phyloP scores from a whole-genome alignment of 2,329 filamentous ascomycete genomes.

The Leptographium radiaticola region DNA sequence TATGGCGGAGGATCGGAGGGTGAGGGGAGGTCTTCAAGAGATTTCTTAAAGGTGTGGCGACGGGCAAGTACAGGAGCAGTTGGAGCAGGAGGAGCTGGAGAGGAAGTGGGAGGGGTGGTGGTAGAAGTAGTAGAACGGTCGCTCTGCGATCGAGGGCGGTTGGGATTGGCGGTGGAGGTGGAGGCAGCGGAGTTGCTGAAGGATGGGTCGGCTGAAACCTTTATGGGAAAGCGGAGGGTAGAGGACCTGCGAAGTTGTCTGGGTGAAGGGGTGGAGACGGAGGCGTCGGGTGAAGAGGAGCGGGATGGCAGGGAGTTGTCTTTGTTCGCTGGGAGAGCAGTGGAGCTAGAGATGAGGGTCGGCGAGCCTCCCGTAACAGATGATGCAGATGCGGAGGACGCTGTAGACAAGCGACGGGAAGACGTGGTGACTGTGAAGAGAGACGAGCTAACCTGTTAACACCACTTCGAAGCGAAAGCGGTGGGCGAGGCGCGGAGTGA shows the following conservation, averaged over 20 bases:
- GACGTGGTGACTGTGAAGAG: slow-evolving; percentile 9
- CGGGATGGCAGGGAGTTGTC: background rate
- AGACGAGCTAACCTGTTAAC: background rate
- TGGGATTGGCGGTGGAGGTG: background rate
- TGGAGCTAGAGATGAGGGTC: background rate
- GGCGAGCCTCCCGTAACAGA: slow-evolving; percentile 6
- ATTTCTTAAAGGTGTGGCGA: slow-evolving; percentile 7
- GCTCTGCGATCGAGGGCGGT: slow-evolving; percentile 10
- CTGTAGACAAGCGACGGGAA: slow-evolving; percentile 10
- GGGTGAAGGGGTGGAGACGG: slow-evolving; percentile 1
- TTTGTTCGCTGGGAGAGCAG: background rate
- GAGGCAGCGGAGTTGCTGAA: slow-evolving; percentile 1
- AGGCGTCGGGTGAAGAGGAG: background rate
- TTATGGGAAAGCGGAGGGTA: slow-evolving; percentile 11
- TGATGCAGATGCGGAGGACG: slow-evolving; percentile 8
- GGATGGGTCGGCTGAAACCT: slow-evolving; percentile 8
- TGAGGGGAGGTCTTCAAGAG: slow-evolving; percentile 9
- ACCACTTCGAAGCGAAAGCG: slow-evolving; percentile 1
- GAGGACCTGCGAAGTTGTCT: slow-evolving; percentile 9
- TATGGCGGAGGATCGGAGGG: background rate
- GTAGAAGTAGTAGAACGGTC: slow-evolving; percentile 5
- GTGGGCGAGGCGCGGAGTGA: background rate
- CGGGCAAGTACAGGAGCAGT: background rate
- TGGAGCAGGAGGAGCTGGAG: background rate
- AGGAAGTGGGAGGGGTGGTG: background rate